Percentiles rank a stretch among this genome's conserved stretches.
Conservation (phyloP, 2,329 filamentous ascomycete genomes). For the Fusarium sp. region DNA sequence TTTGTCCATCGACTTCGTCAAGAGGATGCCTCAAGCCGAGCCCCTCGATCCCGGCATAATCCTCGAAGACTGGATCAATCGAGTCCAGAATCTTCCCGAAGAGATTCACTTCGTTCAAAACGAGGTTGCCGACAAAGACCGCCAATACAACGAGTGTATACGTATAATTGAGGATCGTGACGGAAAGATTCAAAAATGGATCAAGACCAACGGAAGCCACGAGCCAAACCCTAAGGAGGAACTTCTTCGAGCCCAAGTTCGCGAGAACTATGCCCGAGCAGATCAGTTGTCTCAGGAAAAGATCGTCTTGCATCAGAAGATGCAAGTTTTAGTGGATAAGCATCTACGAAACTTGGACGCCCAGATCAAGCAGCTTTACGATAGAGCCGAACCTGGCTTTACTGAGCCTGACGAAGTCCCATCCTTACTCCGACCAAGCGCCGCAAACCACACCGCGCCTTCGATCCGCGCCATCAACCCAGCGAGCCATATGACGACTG, state of each 20-base stretch:
- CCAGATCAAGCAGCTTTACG: slow-evolving; percentile 72
- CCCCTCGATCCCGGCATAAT: slow-evolving; percentile 74
- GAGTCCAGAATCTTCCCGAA: slow-evolving; percentile 81
- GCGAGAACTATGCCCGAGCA: slow-evolving; percentile 75
- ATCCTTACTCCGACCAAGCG: slow-evolving; percentile 69
- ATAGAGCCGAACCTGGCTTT: slow-evolving; percentile 71
- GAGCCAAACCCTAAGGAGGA: slow-evolving; percentile 82
- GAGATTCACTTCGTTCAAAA: slow-evolving; percentile 87
- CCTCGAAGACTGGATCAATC: slow-evolving; percentile 82
- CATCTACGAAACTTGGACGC: slow-evolving; percentile 72
- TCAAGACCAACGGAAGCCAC: slow-evolving; percentile 80
- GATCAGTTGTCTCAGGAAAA: slow-evolving; percentile 82
- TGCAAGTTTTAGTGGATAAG: slow-evolving; percentile 70
- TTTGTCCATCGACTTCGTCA: slow-evolving; percentile 76
- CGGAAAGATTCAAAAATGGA: slow-evolving; percentile 81
- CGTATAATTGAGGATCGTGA: slow-evolving; percentile 79
- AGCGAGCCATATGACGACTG: slow-evolving; percentile 52
- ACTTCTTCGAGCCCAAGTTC: slow-evolving; percentile 72
- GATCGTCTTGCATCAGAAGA: slow-evolving; percentile 74
- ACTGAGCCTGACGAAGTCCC: slow-evolving; percentile 72
- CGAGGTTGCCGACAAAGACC: slow-evolving; percentile 84
- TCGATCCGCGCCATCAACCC: slow-evolving; percentile 59
- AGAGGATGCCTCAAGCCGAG: slow-evolving; percentile 73
- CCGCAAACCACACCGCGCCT: slow-evolving; percentile 62
- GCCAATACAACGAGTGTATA: slow-evolving; percentile 75